Evolutionary conservation across 805 yeast genomes (phyloP), one percentile per base, ranked within the genome.

Genomic region (Candida arabinofermentans): DNA sequence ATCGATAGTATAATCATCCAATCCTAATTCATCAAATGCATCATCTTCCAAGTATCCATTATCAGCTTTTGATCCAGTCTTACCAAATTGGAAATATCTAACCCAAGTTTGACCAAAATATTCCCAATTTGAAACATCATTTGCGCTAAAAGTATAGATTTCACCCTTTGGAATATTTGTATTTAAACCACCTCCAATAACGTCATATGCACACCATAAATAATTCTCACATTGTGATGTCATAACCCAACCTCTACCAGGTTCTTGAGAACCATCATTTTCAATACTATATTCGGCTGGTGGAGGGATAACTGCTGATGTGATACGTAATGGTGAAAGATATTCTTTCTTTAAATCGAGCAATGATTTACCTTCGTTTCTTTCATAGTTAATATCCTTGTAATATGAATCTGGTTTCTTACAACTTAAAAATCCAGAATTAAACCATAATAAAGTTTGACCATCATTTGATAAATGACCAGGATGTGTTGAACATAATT

Each of bases 391-490:
- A 37, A 66, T 61, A 50, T 70, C 74, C 21, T 61, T 62, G 34
- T 55, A 56, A 31, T 69, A 71, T 16, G 66, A 62, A 26, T 66
- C 61, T 17, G 65, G 63, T 44, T 71, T 64, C 49, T 77, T 76
- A 60, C 89, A 83, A 37, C 70, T 75, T 37, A 71, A 66, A 57
- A 81, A 71, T 0, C 91, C 91, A 14, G 87, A 83, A 53, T 83
- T 83, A 35, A 82, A 69, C 88, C 89, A 83, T 3, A 81, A 53
- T 36, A 79, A 57, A 0, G 76, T 67, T 33, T 64, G 67, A 39
- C 69, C 61, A 56, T 76, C 81, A 39, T 75, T 81, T 21, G 67
- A 61, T 8, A 79, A 58, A 58, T 79, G 86, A 3, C 78, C 82
- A 0, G 85, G 85, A 54, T 79, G 84, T 24, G 80, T 77, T 1